Conservation (phyloP, 441 rosid genomes). For the Croton setiger region DNA sequence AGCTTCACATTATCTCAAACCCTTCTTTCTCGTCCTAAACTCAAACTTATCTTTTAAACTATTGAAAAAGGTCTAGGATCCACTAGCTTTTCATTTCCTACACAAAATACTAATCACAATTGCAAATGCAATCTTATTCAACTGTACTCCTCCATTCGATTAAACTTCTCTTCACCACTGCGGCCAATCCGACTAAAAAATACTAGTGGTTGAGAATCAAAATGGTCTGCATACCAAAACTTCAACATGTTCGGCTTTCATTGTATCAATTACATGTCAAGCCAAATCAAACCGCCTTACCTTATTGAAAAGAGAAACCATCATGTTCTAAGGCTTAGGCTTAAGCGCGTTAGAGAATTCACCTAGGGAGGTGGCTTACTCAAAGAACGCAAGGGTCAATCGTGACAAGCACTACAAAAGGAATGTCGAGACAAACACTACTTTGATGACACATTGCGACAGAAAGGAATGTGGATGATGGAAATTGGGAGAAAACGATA, state of each 20-base stretch:
- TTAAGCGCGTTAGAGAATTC: no score
- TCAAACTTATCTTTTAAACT: constrained; percentile 54
- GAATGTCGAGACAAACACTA: no score
- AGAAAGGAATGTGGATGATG: no score
- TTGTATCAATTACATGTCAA: constrained; percentile 67
- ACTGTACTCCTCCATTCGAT: constrained; percentile 89
- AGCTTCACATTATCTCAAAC: no score
- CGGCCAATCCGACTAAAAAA: constrained; percentile 72
- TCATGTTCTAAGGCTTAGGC: constrained; percentile 71
- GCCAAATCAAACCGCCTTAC: constrained; percentile 69
- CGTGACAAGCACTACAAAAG: no score
- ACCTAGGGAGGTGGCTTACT: no score
- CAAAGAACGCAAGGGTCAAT: no score
- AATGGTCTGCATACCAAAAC: constrained; percentile 53
- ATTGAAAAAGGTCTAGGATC: constrained; percentile 76
- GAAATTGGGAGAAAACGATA: no score
- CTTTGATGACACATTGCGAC: no score
- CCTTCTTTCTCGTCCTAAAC: no score
- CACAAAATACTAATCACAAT: constrained; percentile 60
- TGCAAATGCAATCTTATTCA: constrained; percentile 70
- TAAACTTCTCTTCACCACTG: constrained; percentile 82
- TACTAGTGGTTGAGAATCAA: constrained; percentile 72
- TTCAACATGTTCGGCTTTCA: constrained; percentile 59
- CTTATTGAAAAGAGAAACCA: constrained; percentile 78
- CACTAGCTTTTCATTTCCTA: constrained; percentile 64